Evolutionary conservation across 2,329 filamentous ascomycete species (phyloP), one percentile per base, ranked within the genome.

Genomic region (Fusarium nelsonii): DNA sequence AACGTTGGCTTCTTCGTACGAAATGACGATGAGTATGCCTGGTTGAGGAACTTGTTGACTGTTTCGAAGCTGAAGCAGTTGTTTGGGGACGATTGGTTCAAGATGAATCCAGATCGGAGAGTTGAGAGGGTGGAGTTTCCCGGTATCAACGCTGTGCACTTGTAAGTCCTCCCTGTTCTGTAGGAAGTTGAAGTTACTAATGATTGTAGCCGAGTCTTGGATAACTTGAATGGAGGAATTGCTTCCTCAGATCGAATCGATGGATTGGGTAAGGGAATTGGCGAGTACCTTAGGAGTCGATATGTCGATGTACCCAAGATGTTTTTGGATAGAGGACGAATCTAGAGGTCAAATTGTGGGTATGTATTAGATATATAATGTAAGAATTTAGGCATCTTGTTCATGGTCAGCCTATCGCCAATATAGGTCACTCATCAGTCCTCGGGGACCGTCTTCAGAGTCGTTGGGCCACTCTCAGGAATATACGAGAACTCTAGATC

Each of bases 1-100:
- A 84, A 84, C 49, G 76, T 83, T 6, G 83, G 82, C 1, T 79
- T 84, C 63, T 87, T 82, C 67, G 81, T 83, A 7, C 75, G 80
- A 7, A 65, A 79, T 18, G 73, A 75, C 1, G 80, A 83, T 45
- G 82, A 84, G 68, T 85, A 80, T 65, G 76, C 81, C 6, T 84
- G 83, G 83, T 66, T 85, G 15, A 77, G 81, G 36, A 76, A 75
- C 3, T 44, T 84, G 7, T 73, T 86, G 68, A 84, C 78, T 1
- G 72, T 75, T 10, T 73, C 75, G 2, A 80, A 76, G 16, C 65
- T 86, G 43, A 75, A 78, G 28, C 74, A 75, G 28, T 59, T 82
- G 4, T 72, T 82, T 34, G 81, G 77, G 1, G 76, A 80, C 30
- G 79, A 82, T 34, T 76, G 73, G 70, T 77, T 80, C 57, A 74